Base-by-base conservation (phyloP, 139 green algal species). In the Chlorella sp. region DNA sequence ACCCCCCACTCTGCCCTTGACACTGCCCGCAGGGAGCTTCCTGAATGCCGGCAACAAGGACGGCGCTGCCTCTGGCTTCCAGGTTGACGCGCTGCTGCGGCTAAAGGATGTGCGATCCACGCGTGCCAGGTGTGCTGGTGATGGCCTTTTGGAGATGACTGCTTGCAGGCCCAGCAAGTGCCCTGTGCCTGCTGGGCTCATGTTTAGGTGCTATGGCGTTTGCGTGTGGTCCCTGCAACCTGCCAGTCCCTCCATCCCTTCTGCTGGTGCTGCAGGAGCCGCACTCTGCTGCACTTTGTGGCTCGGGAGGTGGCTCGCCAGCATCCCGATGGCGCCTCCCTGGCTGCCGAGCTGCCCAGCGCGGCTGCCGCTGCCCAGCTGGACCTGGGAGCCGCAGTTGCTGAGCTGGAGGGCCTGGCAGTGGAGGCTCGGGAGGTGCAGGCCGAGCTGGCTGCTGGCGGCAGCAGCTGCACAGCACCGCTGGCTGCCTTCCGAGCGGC, bases 241-340 rank as follows among this genome's bases (percentile, higher is more conserved):
- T n/a, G n/a, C n/a, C n/a, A n/a, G n/a, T n/a, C n/a, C n/a, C n/a
- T n/a, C n/a, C n/a, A n/a, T n/a, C n/a, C n/a, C n/a, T n/a, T n/a
- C n/a, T n/a, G n/a, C n/a, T n/a, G n/a, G n/a, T n/a, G n/a, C n/a
- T 74, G 69, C 56, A 82, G 82, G 34, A 80, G 73, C 69, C 41
- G 85, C 32, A 94, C 92, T 0, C 87, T 95, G 51, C 85, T 94
- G 67, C 91, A 95, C 84, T 93, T 93, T 76, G 55, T 95, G 2
- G 92, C 91, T 4, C 89, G 87, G 36, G 89, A 88, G n/a, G 69
- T 91, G 38, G 80, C 87, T 23, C 63, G 36, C 55, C 65, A 89
- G 55, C n/a, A 81, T 21, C 83, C 89, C 0, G 85, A 80, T 0
- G 41, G 38, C 68, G 68, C 78, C 74, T 78, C 36, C 41, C 85